Evolutionary conservation across 225 moss, liverwort and hornwort genomes (phyloP).

Genomic region (Straminergon stramineum): DNA sequence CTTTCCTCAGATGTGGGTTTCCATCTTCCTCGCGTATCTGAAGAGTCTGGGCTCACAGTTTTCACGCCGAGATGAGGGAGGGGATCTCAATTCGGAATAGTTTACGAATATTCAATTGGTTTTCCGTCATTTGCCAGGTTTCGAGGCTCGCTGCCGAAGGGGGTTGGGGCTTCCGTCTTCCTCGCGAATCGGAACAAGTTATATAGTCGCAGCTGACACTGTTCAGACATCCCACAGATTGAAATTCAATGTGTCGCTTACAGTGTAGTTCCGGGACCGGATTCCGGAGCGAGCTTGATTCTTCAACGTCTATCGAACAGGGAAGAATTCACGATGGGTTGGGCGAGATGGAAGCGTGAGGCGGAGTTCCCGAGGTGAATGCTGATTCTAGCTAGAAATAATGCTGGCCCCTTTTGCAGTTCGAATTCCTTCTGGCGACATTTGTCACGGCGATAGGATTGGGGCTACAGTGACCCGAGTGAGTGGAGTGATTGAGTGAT

Average conservation of each 20-base stretch:
- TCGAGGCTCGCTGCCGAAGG: background rate
- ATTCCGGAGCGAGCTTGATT: background rate
- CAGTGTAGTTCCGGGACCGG: background rate
- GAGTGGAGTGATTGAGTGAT: background rate
- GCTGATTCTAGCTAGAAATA: background rate
- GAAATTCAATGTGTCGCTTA: background rate
- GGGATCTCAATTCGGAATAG: background rate
- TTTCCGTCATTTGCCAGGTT: background rate
- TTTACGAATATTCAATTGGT: background rate
- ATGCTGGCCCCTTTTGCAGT: background rate
- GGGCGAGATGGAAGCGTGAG: background rate
- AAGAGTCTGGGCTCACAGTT: background rate
- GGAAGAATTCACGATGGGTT: background rate
- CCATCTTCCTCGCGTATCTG: background rate
- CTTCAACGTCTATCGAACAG: too few relatives aligned
- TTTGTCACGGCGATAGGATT: background rate
- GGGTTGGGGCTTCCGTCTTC: too few relatives aligned
- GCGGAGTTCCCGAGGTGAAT: background rate
- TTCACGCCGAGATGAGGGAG: background rate
- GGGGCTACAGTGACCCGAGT: background rate
- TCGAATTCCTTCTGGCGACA: background rate
- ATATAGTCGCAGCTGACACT: background rate
- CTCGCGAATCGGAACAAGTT: background rate
- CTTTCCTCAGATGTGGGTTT: background rate
- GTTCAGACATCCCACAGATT: background rate